These are phyloP conservation scores for Anthostomella pinea DNA, from an alignment of 2,329 filamentous ascomycete species.

Conservation along the genomic window DNA sequence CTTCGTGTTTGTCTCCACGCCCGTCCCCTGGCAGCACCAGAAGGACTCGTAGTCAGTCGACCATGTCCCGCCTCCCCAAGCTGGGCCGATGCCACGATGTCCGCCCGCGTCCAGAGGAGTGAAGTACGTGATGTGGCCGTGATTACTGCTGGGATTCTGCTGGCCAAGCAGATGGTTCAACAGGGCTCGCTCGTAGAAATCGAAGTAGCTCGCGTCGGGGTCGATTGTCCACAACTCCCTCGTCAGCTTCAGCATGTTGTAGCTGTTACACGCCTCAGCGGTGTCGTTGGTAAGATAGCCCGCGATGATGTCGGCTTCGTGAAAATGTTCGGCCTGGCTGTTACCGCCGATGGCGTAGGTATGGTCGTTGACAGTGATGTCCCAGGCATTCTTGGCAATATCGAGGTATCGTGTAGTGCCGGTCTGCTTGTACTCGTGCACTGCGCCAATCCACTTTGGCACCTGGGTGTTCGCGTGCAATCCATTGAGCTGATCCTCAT, in stretches of 20 bases:
- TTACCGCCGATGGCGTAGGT: slow-evolving; percentile 53
- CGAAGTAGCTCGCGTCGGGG: slow-evolving; percentile 45
- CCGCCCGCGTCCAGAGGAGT: slow-evolving; percentile 48
- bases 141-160: slow-evolving; percentile 41
- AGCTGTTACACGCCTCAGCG: slow-evolving; percentile 51
- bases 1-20: slow-evolving; percentile 52
- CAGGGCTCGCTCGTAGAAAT: slow-evolving; percentile 50
- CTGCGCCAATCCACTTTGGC: slow-evolving; percentile 52
- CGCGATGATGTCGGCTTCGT: slow-evolving; percentile 43
- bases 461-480: slow-evolving; percentile 53
- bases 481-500: slow-evolving; percentile 44
- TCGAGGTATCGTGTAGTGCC: slow-evolving; percentile 43
- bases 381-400: slow-evolving; percentile 50
- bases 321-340: slow-evolving; percentile 53
- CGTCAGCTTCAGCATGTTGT: slow-evolving; percentile 56
- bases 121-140: slow-evolving; percentile 54
- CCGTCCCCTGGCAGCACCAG: slow-evolving; percentile 54
- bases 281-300: slow-evolving; percentile 44
- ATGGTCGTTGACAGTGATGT: slow-evolving; percentile 43
- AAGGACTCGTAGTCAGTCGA: slow-evolving; percentile 51
- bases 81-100: slow-evolving; percentile 47
- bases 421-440: slow-evolving; percentile 46
- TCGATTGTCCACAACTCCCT: slow-evolving; percentile 47
- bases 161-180: slow-evolving; percentile 50
- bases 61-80: slow-evolving; percentile 53